Percentiles rank a stretch among this genome's conserved stretches.
phyloP scores from a whole-genome alignment of 2,329 filamentous ascomycete species.

The Fusarium acutatum region DNA sequence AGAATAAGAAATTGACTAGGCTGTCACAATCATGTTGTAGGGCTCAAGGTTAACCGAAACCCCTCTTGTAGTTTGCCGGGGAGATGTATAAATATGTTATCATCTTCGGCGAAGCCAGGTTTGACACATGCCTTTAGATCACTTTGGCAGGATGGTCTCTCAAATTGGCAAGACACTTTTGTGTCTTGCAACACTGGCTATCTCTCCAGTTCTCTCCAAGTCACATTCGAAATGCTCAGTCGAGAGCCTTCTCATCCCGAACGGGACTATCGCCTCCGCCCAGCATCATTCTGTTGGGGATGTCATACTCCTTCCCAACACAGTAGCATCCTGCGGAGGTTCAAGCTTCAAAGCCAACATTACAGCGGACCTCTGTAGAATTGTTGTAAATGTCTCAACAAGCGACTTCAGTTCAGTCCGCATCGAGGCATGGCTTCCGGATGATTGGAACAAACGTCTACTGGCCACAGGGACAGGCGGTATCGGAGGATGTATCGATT shows the following conservation, averaged over 20 bases:
- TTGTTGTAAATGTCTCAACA: not conserved
- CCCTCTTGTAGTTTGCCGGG: not conserved
- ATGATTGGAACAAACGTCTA: not conserved
- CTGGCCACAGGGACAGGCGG: constrained; percentile 7
- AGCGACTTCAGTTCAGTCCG: not conserved
- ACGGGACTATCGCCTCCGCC: not conserved
- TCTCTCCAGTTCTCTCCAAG: not conserved
- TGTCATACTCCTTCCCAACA: not conserved
- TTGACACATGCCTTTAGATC: no score
- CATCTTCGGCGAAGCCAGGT: no score
- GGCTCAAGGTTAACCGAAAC: no score
- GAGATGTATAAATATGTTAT: not conserved
- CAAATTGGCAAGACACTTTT: not conserved
- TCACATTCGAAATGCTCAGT: not conserved
- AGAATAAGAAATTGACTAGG: not conserved
- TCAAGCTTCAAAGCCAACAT: not conserved
- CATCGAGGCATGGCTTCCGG: not conserved
- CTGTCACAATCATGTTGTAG: no score
- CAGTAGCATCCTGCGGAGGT: not conserved
- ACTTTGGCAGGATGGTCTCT: not conserved
- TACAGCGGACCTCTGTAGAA: not conserved
- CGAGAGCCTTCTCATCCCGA: not conserved
- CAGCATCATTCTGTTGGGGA: not conserved
- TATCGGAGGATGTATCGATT: constrained; percentile 2
- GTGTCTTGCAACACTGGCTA: not conserved